These are phyloP conservation scores for Dispira simplex DNA, from an alignment of 192 early-diverging fungal genomes.

Conservation along the genomic window DNA sequence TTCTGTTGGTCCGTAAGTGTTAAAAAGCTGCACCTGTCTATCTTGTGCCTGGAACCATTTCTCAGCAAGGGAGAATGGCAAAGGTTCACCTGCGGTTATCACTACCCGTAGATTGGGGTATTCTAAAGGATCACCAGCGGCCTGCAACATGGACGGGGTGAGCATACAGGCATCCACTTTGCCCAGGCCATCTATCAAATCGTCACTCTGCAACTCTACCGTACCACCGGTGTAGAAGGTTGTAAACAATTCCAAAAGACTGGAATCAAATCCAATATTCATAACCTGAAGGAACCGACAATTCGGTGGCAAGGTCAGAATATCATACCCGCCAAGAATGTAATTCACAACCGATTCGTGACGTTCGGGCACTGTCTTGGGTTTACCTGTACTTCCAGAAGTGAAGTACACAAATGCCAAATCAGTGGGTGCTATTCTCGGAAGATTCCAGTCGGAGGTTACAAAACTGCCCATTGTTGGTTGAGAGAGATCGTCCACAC, in stretches of 20 bases:
- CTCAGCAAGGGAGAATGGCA: not conserved
- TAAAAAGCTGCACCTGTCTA: not conserved
- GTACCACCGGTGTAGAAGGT: not conserved
- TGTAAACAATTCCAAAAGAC: not conserved
- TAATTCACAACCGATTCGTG: not conserved
- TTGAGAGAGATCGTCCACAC: too few species aligned
- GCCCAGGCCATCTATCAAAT: not conserved
- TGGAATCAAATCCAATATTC: not conserved
- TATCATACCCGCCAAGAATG: not conserved
- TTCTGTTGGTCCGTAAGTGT: not conserved
- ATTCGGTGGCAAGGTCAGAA: not conserved
- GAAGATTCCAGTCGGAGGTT: not conserved
- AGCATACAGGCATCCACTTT: not conserved
- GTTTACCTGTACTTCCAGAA: conserved; percentile 4
- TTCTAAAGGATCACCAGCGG: not conserved
- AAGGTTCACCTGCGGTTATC: not conserved
- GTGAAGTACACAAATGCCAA: conserved; percentile 1
- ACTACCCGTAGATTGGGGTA: not conserved
- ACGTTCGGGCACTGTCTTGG: not conserved
- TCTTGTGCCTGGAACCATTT: not conserved
- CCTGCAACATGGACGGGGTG: not conserved
- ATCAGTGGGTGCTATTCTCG: not conserved
- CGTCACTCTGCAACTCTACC: not conserved
- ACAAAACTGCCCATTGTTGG: not conserved
- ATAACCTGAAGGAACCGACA: not conserved